Conservation (phyloP, 345 rosid species). For the Melaleuca alternifolia region DNA sequence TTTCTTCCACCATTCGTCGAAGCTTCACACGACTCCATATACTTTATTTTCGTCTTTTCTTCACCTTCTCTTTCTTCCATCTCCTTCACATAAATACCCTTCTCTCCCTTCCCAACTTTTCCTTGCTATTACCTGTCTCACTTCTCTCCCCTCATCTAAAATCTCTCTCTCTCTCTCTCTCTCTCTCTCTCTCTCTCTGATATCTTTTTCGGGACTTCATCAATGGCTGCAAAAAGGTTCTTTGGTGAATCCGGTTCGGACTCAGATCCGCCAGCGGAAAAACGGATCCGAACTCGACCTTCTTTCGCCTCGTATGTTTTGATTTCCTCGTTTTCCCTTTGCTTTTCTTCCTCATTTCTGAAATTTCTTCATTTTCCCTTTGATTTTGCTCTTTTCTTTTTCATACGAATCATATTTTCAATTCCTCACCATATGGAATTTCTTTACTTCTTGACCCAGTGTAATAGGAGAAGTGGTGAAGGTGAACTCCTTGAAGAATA, state of each 20-base stretch:
- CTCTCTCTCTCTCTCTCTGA: not conserved
- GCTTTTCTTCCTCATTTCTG: not conserved
- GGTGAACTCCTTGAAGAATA: conserved; percentile 31
- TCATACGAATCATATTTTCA: not conserved
- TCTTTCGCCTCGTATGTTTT: conserved; percentile 64
- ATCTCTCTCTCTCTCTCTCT: not conserved
- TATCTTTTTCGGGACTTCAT: not conserved
- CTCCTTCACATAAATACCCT: not conserved
- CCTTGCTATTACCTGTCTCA: not conserved
- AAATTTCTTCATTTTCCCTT: not conserved
- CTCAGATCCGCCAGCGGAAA: conserved; percentile 34
- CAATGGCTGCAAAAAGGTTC: conserved; percentile 64
- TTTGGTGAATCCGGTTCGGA: conserved; percentile 27
- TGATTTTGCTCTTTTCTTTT: not conserved
- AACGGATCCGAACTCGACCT: conserved; percentile 39
- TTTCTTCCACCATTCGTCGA: conserved; percentile 33
- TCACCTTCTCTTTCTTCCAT: not conserved
- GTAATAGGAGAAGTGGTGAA: conserved; percentile 41
- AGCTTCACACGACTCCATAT: conserved; percentile 8
- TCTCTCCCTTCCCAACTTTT: not conserved
- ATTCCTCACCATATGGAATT: not conserved
- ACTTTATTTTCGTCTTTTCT: not conserved
- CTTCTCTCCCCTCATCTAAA: not conserved
- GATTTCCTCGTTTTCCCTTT: not conserved
- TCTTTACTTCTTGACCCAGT: conserved; percentile 17